Evolutionary conservation across 2,329 filamentous ascomycete species (phyloP), one percentile per base, ranked within the genome.

Genomic region (Dryadomyces sulphureus): DNA sequence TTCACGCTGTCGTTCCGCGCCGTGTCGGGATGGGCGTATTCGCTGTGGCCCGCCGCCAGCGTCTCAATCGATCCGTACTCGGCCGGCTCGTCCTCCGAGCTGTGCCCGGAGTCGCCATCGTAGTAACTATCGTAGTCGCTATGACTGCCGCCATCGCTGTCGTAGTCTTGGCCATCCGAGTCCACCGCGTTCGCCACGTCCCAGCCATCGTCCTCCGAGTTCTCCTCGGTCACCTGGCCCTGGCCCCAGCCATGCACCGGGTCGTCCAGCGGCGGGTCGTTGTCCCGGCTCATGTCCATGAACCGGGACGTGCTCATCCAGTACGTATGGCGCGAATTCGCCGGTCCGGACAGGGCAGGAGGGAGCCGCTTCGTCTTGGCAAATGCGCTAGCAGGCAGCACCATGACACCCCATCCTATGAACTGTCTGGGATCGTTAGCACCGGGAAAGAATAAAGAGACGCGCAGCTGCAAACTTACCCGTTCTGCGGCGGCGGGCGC

Each of bases 371-470:
- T 32, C 5, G 45, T 39, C n/a, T 39, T 43, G 5, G 39, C 8
- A 20, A 43, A 47, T 9, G 24, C 19, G 7, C 4, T 24, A 4
- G 35, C 20, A 4, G 45, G 45, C 9, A 47, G 11, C 11, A 25
- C n/a, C 21, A 45, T 24, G 36, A 45, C 39, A 4, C 43, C 43
- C 43, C 43, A 45, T 3, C 43, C 43, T 4, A 17, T 39, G 11
- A 8, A 19, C 6, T 16, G 35, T 11, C 43, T 34, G 24, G 16
- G 7, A 8, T 7, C 4, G 20, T 22, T 25, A 36, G 19, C 6
- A 16, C 4, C 7, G 2, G 11, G 41, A 14, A 14, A 3, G 16
- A 2, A 24, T 5, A 19, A 19, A 24, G 30, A 6, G 17, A 17
- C 24, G 19, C 5, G 8, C 7, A 20, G 17, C 11, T 9, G n/a